Evolutionary conservation across 2,329 filamentous ascomycete species (phyloP).

Genomic region (Aspergillus oerlinghausenensis): DNA sequence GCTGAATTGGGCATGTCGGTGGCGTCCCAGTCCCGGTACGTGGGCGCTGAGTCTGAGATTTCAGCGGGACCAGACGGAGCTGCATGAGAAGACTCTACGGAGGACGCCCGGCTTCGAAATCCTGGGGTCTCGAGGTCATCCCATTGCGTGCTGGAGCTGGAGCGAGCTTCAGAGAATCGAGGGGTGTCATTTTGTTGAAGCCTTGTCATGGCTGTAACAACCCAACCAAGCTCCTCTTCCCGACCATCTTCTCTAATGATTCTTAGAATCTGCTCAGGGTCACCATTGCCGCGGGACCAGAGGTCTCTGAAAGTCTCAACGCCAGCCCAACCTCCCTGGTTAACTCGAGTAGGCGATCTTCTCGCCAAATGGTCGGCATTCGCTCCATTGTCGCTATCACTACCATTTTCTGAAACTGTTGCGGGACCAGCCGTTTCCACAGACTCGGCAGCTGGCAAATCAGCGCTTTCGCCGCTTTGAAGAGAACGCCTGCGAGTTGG

Average conservation of each 20-base stretch:
- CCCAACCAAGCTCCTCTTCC: slow-evolving; percentile 55
- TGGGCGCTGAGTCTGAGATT: neutral
- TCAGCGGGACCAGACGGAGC: neutral
- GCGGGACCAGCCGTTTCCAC: slow-evolving; percentile 1
- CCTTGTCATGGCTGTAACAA: slow-evolving; percentile 52
- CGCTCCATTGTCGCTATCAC: slow-evolving; percentile 6
- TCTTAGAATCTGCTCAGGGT: slow-evolving; percentile 54
- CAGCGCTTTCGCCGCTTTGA: neutral
- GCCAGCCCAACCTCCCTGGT: slow-evolving; percentile 22
- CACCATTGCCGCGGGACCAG: slow-evolving; percentile 57
- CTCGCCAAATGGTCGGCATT: slow-evolving; percentile 4
- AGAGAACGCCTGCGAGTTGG: neutral
- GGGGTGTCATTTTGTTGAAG: slow-evolving; percentile 12
- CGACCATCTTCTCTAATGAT: slow-evolving; percentile 60
- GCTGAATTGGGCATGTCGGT: neutral
- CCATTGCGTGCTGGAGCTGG: neutral
- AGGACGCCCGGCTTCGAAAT: neutral
- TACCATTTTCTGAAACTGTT: slow-evolving; percentile 1
- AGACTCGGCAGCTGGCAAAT: neutral
- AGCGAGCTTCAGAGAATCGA: neutral
- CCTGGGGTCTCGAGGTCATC: neutral
- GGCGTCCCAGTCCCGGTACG: slow-evolving; percentile 3
- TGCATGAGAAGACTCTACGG: neutral
- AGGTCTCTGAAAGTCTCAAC: slow-evolving; percentile 50
- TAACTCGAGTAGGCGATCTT: slow-evolving; percentile 7